Conservation (phyloP, 345 rosid genomes). For the Salix arbutifolia region DNA sequence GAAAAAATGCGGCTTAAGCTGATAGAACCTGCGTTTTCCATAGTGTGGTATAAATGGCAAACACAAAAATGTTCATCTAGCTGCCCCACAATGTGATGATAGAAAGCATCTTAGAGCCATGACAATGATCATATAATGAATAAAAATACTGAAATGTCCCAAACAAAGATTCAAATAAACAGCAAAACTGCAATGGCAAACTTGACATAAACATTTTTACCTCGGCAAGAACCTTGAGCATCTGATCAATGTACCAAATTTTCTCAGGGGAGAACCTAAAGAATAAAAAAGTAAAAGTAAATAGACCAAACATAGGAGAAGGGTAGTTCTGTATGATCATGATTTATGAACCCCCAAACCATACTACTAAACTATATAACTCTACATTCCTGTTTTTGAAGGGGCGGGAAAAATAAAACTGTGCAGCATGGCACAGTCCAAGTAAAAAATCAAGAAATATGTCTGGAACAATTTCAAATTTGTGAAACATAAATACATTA, state of each 20-base stretch:
- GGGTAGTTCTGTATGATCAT: neutral
- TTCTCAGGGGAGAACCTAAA: conserved; percentile 94
- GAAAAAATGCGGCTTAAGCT: neutral
- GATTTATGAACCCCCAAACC: neutral
- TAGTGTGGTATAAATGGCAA: neutral
- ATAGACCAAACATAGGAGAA: neutral
- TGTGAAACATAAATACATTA: neutral
- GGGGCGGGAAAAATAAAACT: neutral
- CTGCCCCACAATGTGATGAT: neutral
- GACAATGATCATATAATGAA: neutral
- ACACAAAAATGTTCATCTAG: neutral
- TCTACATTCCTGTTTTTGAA: neutral
- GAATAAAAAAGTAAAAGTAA: conserved; percentile 23
- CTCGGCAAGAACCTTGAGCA: conserved; percentile 98
- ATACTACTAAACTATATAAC: neutral
- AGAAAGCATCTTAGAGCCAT: neutral
- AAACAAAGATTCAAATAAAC: conserved; percentile 10
- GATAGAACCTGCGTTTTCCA: neutral
- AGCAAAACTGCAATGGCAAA: neutral
- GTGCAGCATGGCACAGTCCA: neutral
- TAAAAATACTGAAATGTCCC: conserved; percentile 5
- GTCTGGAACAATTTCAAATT: neutral
- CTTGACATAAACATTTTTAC: conserved; percentile 36
- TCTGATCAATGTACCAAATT: conserved; percentile 96
- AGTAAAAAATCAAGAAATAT: neutral